These are phyloP conservation scores for Kodamaea suecica DNA, from an alignment of 1,139 yeast genomes.

Conservation along the genomic window DNA sequence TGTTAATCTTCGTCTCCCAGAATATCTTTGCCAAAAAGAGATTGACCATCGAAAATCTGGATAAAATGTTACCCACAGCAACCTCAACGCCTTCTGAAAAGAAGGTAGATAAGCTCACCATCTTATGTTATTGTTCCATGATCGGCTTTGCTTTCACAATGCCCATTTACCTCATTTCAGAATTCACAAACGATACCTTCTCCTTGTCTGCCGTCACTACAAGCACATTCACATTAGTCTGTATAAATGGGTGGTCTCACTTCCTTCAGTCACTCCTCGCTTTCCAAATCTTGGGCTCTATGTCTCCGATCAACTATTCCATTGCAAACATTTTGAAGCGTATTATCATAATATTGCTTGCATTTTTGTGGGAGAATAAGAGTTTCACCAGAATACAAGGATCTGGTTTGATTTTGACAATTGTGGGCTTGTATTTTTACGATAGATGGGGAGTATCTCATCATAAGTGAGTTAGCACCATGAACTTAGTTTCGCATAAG, in stretches of 20 bases:
- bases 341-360: constrained; percentile 76
- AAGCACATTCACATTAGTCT: constrained; percentile 33
- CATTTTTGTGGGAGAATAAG: constrained; percentile 78
- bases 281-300: constrained; percentile 80
- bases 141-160: constrained; percentile 76
- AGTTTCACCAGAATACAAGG: constrained; percentile 52
- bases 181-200: constrained; percentile 42
- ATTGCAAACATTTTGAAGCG: constrained; percentile 88
- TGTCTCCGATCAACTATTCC: constrained; percentile 86
- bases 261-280: constrained; percentile 84
- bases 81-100: constrained; percentile 27
- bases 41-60: constrained; percentile 46
- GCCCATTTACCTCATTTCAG: constrained; percentile 73
- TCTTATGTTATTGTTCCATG: constrained; percentile 77
- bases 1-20: constrained; percentile 85
- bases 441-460: constrained; percentile 67
- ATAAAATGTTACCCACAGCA: constrained; percentile 14
- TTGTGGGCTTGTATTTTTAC: constrained; percentile 59
- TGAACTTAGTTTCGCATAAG: background rate
- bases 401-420: constrained; percentile 68
- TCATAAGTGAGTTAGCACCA: constrained; percentile 4
- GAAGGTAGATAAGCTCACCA: constrained; percentile 76
- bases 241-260: constrained; percentile 73
- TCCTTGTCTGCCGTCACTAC: constrained; percentile 34
- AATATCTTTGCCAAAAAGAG: constrained; percentile 87